Base-by-base conservation (phyloP, 2,329 filamentous ascomycete genomes). In the Fusarium buxicola region DNA sequence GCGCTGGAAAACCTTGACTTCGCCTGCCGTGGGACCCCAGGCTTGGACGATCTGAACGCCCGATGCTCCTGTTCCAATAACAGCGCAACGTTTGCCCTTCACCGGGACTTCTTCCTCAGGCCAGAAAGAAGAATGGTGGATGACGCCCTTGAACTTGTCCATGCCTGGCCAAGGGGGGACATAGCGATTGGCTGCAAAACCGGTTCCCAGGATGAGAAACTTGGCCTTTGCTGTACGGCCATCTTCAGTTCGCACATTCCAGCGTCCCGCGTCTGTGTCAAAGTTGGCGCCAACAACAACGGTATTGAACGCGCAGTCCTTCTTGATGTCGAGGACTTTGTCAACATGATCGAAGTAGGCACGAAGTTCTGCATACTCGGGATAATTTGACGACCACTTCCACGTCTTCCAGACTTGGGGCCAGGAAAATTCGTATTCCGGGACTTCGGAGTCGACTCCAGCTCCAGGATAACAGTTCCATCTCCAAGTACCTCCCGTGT, bases 21-120 rank as follows among this genome's bases (percentile, higher is more conserved):
- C 74, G 7, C 77, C 80, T 1, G 82, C 85, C 11, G 79, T 70
- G 3, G 82, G 82, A 2, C 81, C 84, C 73, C 83, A 84, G 49
- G 85, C 86, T 62, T 91, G 88, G 1, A 83, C 81, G 38, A 89
- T 83, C 65, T 90, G 88, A 2, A 90, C 82, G 1, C 87, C 88
- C 0, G 86, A 86, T 0, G 87, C 84, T 2, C 88, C 88, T 0
- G 86, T 89, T 11, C 88, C 88, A 30, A 90, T 84, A 53, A 90
- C 81, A 13, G 82, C 87, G 46, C 85, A 82, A 15, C 82, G 80
- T 72, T 90, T 90, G 41, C 81, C 81, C 36, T 79, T 79, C 25
- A 87, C 80, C 47, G 84, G 78, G n/a, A 89, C 77, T 6, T 82
- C 78, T 5, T 81, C 75, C 8, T 85, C 78, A 1, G 86, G 86